Evolutionary conservation across 257 asterid genomes (phyloP).

Genomic region (Sherardia arvensis): DNA sequence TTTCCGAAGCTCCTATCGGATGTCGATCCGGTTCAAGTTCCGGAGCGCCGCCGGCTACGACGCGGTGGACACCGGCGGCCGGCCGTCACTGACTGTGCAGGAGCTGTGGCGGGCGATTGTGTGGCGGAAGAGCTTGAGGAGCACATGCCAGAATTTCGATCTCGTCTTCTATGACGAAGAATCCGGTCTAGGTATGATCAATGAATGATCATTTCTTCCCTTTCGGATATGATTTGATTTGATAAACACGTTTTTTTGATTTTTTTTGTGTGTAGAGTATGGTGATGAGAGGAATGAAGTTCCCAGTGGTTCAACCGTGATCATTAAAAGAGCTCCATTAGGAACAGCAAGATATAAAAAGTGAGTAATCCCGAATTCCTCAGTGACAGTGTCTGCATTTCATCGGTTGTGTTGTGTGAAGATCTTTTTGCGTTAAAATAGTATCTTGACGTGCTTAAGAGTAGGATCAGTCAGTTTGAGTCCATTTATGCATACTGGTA

Average conservation of each 20-base stretch:
- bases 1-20: slow-evolving; percentile 3
- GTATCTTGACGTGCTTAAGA: neutral
- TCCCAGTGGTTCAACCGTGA: slow-evolving; percentile 66
- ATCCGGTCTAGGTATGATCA: slow-evolving; percentile 49
- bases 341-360: slow-evolving; percentile 23
- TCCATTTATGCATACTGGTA: too few relatives aligned
- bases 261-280: slow-evolving; percentile 34
- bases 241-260: neutral
- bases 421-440: neutral
- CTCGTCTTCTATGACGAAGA: slow-evolving; percentile 36
- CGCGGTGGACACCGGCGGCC: slow-evolving; percentile 48
- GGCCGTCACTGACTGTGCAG: slow-evolving; percentile 41
- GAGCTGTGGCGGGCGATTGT: slow-evolving; percentile 48
- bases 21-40: slow-evolving; percentile 82
- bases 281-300: slow-evolving; percentile 50
- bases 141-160: too few relatives aligned
- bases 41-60: slow-evolving; percentile 62
- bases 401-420: neutral
- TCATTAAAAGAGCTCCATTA: slow-evolving; percentile 74
- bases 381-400: neutral
- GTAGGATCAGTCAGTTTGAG: too few relatives aligned
- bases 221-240: neutral
- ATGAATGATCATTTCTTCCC: neutral
- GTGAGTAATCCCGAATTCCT: slow-evolving; percentile 32
- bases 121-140: slow-evolving; percentile 36